A percentile compares a stretch with the other conserved stretches of the same genome.
Conservation (phyloP, 2,329 filamentous ascomycete species). For the Sporothrix phasma region DNA sequence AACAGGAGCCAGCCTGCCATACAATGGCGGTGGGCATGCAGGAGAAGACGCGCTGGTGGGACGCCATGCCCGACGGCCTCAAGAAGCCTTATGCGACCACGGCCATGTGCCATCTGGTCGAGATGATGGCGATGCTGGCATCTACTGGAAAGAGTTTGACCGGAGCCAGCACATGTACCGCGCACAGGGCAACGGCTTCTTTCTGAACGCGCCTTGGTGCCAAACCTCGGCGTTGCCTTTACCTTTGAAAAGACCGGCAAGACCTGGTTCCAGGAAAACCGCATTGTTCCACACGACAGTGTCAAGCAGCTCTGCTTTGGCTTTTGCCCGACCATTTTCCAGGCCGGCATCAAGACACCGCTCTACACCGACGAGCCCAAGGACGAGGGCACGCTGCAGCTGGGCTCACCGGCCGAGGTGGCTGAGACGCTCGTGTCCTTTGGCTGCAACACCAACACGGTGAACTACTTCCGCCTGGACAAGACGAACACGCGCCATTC, state of each 20-base stretch:
- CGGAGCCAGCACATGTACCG: slow-evolving; percentile 41
- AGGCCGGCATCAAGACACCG: slow-evolving; percentile 23
- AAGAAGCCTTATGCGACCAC: slow-evolving; percentile 43
- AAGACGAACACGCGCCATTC: slow-evolving; percentile 30
- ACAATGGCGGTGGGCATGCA: slow-evolving; percentile 38
- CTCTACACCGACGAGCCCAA: slow-evolving; percentile 32
- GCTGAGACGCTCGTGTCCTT: slow-evolving; percentile 43
- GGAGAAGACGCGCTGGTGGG: slow-evolving; percentile 37
- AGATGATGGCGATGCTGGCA: slow-evolving; percentile 41
- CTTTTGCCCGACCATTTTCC: slow-evolving; percentile 45
- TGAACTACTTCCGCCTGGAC: slow-evolving; percentile 33
- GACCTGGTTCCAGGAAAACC: slow-evolving; percentile 37
- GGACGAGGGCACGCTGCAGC: slow-evolving; percentile 36
- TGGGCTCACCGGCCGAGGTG: slow-evolving; percentile 40
- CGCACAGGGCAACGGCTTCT: slow-evolving; percentile 45
- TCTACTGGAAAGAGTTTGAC: slow-evolving; percentile 51
- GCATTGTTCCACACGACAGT: slow-evolving; percentile 43
- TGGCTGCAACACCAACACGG: slow-evolving; percentile 43
- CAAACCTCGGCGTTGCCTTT: slow-evolving; percentile 45
- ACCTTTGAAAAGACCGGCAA: slow-evolving; percentile 41
- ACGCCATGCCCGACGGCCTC: slow-evolving; percentile 38
- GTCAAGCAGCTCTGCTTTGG: slow-evolving; percentile 49
- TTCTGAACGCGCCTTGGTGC: slow-evolving; percentile 37
- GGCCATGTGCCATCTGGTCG: slow-evolving; percentile 44
- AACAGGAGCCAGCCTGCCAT: slow-evolving; percentile 23